A percentile compares a stretch with the other conserved stretches of the same genome.
phyloP scores from a whole-genome alignment of 225 moss, liverwort and hornwort genomes.

The Physcomitrellopsis africana region DNA sequence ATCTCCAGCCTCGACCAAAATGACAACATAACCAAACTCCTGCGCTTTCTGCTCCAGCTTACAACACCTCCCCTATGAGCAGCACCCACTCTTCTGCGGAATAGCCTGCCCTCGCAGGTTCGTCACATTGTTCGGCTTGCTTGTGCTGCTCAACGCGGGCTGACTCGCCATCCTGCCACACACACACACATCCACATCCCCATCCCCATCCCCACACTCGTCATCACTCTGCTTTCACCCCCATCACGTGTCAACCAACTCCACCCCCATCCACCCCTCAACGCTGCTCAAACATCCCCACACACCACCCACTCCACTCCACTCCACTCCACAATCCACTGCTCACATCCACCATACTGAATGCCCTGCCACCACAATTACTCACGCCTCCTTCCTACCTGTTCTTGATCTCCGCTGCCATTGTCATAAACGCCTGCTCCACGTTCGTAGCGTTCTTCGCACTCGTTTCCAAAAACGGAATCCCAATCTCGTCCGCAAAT shows the following conservation, averaged over 20 bases:
- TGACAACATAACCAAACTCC: background rate
- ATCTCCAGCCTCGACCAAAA: too few species aligned
- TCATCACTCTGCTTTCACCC: background rate
- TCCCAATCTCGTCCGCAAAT: constrained; percentile 69
- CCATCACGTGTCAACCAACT: too few species aligned
- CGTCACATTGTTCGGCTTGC: constrained; percentile 26
- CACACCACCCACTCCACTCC: too few species aligned
- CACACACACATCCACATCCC: background rate
- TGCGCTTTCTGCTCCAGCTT: background rate
- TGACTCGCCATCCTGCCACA: constrained; percentile 32
- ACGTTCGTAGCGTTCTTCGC: constrained; percentile 70
- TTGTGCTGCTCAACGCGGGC: constrained; percentile 30
- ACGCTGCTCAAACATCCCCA: too few species aligned
- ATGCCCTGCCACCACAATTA: background rate
- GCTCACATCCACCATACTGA: too few species aligned
- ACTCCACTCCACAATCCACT: too few species aligned
- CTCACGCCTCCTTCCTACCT: constrained; percentile 19
- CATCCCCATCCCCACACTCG: background rate
- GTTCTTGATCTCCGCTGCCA: constrained; percentile 64
- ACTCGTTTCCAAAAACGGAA: constrained; percentile 69
- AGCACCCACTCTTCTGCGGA: constrained; percentile 34
- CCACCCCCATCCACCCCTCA: background rate
- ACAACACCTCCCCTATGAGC: constrained; percentile 17
- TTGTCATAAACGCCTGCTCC: constrained; percentile 73
- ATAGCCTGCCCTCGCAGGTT: constrained; percentile 24